phyloP scores from a whole-genome alignment of 2,329 filamentous ascomycete genomes.

The Colletotrichum melonis region DNA sequence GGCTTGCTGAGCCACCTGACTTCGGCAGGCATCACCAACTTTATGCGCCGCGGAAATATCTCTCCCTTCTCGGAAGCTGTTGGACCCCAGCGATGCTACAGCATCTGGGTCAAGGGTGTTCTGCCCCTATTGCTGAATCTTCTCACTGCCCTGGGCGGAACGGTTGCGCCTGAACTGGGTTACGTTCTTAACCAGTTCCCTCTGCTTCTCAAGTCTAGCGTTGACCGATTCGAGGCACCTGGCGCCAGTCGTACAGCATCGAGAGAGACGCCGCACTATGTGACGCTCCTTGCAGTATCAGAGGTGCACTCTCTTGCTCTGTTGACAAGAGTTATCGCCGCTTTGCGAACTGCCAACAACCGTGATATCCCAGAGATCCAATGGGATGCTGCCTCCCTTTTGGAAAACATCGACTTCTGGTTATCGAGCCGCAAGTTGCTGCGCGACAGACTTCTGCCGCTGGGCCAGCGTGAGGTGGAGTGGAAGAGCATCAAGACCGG shows the following conservation, averaged over 20 bases:
- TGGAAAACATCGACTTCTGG: conserved; percentile 88
- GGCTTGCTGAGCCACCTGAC: conserved; percentile 84
- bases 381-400: conserved; percentile 78
- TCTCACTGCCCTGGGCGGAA: conserved; percentile 81
- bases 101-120: conserved; percentile 90
- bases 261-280: conserved; percentile 65
- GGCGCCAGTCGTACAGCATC: conserved; percentile 63
- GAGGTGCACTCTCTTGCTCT: conserved; percentile 85
- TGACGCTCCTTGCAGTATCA: conserved; percentile 78
- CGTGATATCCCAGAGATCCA: conserved; percentile 78
- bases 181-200: conserved; percentile 92
- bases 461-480: conserved; percentile 78
- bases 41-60: conserved; percentile 77
- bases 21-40: conserved; percentile 81
- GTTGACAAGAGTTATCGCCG: conserved; percentile 77
- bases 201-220: conserved; percentile 78
- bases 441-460: conserved; percentile 77
- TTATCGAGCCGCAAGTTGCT: conserved; percentile 76
- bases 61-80: conserved; percentile 82
- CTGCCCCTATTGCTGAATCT: conserved; percentile 91
- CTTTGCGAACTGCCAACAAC: conserved; percentile 73
- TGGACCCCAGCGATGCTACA: conserved; percentile 79
- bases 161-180: conserved; percentile 85
- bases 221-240: conserved; percentile 76
- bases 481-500: conserved; percentile 60